Evolutionary conservation across 352 stramenopile genomes (phyloP).

Genomic region (Pythium myriotylum): DNA sequence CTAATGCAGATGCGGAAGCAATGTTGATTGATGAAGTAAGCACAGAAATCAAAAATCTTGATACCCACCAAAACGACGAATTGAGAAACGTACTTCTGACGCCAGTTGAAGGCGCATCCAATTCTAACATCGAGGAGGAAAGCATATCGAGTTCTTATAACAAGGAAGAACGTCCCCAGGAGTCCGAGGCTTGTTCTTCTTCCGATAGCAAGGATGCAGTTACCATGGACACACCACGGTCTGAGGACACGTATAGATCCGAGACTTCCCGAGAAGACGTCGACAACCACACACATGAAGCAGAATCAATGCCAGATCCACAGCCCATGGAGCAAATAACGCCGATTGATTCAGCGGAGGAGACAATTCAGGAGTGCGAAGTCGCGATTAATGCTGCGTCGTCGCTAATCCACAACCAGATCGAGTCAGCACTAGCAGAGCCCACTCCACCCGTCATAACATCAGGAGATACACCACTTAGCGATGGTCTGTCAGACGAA

Average conservation of each 20-base stretch:
- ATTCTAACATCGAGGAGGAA: no score
- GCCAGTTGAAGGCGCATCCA: no score
- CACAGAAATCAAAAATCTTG: no score
- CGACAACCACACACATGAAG: background rate
- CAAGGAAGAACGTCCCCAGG: no score
- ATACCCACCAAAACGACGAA: no score
- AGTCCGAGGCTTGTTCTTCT: no score
- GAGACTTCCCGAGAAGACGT: conserved; percentile 1
- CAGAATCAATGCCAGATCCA: background rate
- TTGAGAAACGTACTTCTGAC: no score
- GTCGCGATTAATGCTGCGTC: conserved; percentile 12
- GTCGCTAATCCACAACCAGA: conserved; percentile 8
- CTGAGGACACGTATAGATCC: background rate
- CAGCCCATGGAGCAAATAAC: background rate
- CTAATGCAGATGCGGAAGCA: no score
- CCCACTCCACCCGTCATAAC: background rate
- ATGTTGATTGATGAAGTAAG: no score
- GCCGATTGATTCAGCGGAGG: background rate
- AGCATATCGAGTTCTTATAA: no score
- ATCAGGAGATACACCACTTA: background rate
- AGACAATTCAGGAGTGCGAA: conserved; percentile 20
- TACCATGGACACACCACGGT: no score
- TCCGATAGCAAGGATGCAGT: no score
- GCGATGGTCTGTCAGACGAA: background rate
- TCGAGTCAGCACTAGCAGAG: conserved; percentile 9